Evolutionary conservation across 2,329 filamentous ascomycete genomes (phyloP), one percentile per base, ranked within the genome.

Genomic region (Zopfia rhizophila): DNA sequence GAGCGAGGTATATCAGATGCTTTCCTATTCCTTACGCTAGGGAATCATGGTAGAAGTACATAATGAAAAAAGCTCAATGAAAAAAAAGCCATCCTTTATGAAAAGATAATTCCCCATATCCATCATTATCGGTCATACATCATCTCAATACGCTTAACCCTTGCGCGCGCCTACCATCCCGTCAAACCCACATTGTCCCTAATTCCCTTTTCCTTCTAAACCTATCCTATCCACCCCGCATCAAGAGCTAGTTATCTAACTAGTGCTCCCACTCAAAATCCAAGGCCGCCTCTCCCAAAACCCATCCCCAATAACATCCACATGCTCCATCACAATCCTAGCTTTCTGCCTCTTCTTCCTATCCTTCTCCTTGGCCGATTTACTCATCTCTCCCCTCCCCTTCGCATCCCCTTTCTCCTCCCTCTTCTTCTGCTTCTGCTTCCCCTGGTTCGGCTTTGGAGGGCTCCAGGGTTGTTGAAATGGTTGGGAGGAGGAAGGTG

Each of bases 231-330:
- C 38, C 31, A 60, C 16, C 55, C 65, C 25, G 65, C 55, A n/a
- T n/a, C n/a, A n/a, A n/a, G n/a, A n/a, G n/a, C n/a, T n/a, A n/a
- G n/a, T n/a, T n/a, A n/a, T n/a, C n/a, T n/a, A n/a, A n/a, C n/a
- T n/a, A n/a, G n/a, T n/a, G 51, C 60, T 68, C 23, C 72, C 72
- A 40, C 65, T 73, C 62, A 79, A 52, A 18, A 79, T 76, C 90
- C 92, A 97, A 2, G 92, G 91, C 65, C 92, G 81, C 61, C 81
- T 82, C 54, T 90, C 82, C 94, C 94, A 99, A 67, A 99, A 99
- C 3, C 90, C 89, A 71, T 97, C 90, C 61, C 89, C 91, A 73
- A 99, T 97, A 61, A 99, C 89, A 74, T 99, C 94, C 48, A 94
- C 75, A 76, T 97, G 91, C 65, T 92, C 87, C 25, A 95, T 80